A percentile compares a stretch with the other conserved stretches of the same genome.
Evolutionary conservation across 2,329 filamentous ascomycete genomes (phyloP).

Genomic region (Colletotrichum godetiae): DNA sequence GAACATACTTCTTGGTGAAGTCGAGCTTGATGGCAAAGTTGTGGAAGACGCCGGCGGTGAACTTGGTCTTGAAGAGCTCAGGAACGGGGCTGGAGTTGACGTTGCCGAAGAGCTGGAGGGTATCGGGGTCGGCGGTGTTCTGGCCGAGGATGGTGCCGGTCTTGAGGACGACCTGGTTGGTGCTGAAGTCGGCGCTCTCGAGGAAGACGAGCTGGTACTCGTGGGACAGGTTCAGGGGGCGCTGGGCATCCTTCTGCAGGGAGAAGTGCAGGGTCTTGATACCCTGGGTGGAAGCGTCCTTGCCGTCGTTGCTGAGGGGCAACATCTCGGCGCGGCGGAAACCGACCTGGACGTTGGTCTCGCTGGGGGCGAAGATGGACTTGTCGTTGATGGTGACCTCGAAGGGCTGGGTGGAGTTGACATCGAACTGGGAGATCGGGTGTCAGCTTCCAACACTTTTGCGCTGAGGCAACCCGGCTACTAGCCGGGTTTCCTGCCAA

Average conservation of each 20-base stretch:
- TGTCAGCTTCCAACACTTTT: neutral
- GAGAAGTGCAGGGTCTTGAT: slow-evolving; percentile 73
- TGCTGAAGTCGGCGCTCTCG: slow-evolving; percentile 58
- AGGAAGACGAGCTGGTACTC: slow-evolving; percentile 69
- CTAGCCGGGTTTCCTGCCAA: neutral
- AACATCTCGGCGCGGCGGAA: slow-evolving; percentile 71
- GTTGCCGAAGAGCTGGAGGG: slow-evolving; percentile 59
- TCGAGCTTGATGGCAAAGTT: slow-evolving; percentile 72
- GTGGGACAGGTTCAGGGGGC: slow-evolving; percentile 68
- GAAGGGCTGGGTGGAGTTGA: slow-evolving; percentile 53
- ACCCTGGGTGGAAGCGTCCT: slow-evolving; percentile 62
- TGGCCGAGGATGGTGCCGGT: slow-evolving; percentile 62
- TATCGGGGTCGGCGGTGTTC: slow-evolving; percentile 48
- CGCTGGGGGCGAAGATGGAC: slow-evolving; percentile 67
- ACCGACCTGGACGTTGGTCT: slow-evolving; percentile 62
- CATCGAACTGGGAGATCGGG: slow-evolving; percentile 51
- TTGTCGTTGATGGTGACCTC: slow-evolving; percentile 67
- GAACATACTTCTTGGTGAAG: slow-evolving; percentile 63
- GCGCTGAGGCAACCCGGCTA: neutral
- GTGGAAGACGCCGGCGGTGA: slow-evolving; percentile 64
- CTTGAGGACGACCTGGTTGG: slow-evolving; percentile 66
- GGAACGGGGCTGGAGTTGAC: slow-evolving; percentile 58
- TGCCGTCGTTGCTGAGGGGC: slow-evolving; percentile 59
- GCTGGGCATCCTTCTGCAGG: slow-evolving; percentile 61
- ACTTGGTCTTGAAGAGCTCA: slow-evolving; percentile 62